Conservation (phyloP, 805 yeast species). For the Spathaspora hagerdaliae region DNA sequence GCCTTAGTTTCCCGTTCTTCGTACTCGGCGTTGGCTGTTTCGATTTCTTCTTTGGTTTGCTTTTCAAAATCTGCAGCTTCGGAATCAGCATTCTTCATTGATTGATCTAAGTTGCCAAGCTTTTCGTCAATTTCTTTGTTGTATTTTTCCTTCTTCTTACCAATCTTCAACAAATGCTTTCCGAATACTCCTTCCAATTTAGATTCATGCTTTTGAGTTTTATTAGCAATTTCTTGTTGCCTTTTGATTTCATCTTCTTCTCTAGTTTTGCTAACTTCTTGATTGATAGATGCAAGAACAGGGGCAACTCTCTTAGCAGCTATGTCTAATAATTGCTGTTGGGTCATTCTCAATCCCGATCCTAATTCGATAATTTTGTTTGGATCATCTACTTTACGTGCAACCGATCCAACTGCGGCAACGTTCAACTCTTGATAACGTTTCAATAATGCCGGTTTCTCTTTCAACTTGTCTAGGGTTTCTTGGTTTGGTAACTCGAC, state of each 20-base stretch:
- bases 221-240: conserved; percentile 34
- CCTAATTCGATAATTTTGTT: conserved; percentile 49
- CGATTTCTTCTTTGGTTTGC: conserved; percentile 40
- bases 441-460: conserved; percentile 45
- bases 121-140: conserved; percentile 38
- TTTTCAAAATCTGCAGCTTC: conserved; percentile 36
- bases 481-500: conserved; percentile 33
- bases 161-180: conserved; percentile 34
- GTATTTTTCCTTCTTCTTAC: conserved; percentile 34
- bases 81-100: conserved; percentile 24
- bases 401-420: conserved; percentile 44
- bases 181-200: conserved; percentile 35
- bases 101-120: conserved; percentile 18
- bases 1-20: conserved; percentile 45
- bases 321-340: conserved; percentile 51
- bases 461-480: conserved; percentile 34
- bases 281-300: conserved; percentile 46
- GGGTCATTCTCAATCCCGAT: conserved; percentile 50
- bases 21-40: conserved; percentile 41
- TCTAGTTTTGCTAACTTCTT: conserved; percentile 42
- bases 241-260: conserved; percentile 41
- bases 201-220: conserved; percentile 30
- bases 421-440: conserved; percentile 48
- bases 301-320: conserved; percentile 56
- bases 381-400: conserved; percentile 45